Evolutionary conservation across 306 rosid genomes (phyloP).

Genomic region (Rubus idaeus): DNA sequence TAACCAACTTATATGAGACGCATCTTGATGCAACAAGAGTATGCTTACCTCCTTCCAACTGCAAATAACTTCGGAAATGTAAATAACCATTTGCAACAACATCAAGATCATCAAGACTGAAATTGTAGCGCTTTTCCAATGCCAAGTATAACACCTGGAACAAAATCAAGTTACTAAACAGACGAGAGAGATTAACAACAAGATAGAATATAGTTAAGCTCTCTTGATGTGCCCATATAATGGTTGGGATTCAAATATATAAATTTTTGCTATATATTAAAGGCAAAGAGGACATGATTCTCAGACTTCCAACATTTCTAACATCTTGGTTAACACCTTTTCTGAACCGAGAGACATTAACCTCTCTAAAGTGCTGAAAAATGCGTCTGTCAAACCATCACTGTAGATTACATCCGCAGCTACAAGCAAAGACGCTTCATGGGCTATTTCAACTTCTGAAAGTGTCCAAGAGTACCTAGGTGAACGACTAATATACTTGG

Average conservation of each 20-base stretch:
- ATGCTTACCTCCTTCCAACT: constrained; percentile 48
- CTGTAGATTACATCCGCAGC: constrained; percentile 94
- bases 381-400: constrained; percentile 78
- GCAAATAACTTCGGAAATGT: constrained; percentile 66
- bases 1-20: not conserved
- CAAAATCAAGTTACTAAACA: not conserved
- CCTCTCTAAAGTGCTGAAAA: constrained; percentile 60
- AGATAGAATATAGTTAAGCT: not conserved
- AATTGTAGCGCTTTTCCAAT: constrained; percentile 87
- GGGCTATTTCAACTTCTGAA: constrained; percentile 67
- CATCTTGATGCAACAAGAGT: constrained; percentile 6
- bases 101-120: constrained; percentile 73
- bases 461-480: constrained; percentile 70
- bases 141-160: constrained; percentile 70
- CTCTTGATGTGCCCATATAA: not conserved
- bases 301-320: not conserved
- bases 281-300: constrained; percentile 1
- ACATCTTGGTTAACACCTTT: constrained; percentile 45
- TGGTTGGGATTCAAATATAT: not conserved
- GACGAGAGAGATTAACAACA: not conserved
- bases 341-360: constrained; percentile 70
- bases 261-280: not conserved
- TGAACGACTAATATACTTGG: constrained; percentile 27
- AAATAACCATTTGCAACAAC: constrained; percentile 80
- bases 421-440: constrained; percentile 67